Evolutionary conservation across 768 basidiomycete species (phyloP).

Genomic region (Tremella fuciformis): DNA sequence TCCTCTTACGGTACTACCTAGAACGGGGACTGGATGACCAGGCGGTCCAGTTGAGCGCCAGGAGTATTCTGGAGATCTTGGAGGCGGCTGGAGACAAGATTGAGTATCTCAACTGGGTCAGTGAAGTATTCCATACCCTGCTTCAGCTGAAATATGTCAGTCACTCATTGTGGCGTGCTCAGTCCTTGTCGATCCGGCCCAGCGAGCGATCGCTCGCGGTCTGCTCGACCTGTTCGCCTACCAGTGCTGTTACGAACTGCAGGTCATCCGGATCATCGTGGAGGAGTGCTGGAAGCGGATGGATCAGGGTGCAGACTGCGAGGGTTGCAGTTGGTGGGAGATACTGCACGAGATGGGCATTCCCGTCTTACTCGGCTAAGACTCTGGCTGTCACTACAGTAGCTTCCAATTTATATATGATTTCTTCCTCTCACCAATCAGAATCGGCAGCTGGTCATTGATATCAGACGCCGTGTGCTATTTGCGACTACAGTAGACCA

Average conservation of each 20-base stretch:
- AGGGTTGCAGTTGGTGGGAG: constrained; percentile 26
- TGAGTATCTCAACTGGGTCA: constrained; percentile 36
- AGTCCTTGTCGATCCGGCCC: neutral
- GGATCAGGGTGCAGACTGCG: constrained; percentile 26
- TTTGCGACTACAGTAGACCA: no score
- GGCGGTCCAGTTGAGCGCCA: constrained; percentile 19
- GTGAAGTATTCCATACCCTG: neutral
- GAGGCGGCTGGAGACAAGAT: constrained; percentile 27
- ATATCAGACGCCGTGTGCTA: no score
- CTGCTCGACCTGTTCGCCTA: constrained; percentile 22
- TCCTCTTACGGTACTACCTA: constrained; percentile 13
- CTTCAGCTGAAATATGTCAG: constrained; percentile 5
- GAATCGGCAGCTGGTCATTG: no score
- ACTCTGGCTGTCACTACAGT: no score
- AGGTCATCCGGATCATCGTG: constrained; percentile 19
- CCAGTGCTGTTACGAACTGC: constrained; percentile 30
- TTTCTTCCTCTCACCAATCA: no score
- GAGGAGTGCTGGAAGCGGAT: constrained; percentile 30
- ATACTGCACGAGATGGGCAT: constrained; percentile 26
- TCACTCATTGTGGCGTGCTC: constrained; percentile 27
- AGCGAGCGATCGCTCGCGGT: constrained; percentile 13
- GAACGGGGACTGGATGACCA: constrained; percentile 4
- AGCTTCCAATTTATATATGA: no score
- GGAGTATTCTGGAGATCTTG: constrained; percentile 18
- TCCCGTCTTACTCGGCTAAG: constrained; percentile 7